Evolutionary conservation across 495 filamentous ascomycete genomes (phyloP).

Genomic region (Tirmania nivea): DNA sequence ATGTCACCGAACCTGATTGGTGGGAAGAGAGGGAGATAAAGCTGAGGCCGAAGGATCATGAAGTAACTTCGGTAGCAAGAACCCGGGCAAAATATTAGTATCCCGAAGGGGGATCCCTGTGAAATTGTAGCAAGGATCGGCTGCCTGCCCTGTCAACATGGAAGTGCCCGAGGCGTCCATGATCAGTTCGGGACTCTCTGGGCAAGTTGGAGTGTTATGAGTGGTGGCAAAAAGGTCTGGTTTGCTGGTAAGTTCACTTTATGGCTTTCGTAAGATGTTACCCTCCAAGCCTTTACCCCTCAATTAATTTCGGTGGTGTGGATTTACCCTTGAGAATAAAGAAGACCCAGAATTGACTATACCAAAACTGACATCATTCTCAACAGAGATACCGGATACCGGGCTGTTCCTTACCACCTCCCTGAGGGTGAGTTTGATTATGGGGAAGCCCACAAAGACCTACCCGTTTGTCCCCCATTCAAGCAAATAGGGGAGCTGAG

Average conservation of each 20-base stretch:
- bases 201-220: constrained; percentile 65
- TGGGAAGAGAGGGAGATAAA: constrained; percentile 67
- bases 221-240: constrained; percentile 44
- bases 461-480: constrained; percentile 72
- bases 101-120: constrained; percentile 3
- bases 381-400: constrained; percentile 44
- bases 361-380: too few species aligned
- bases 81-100: not conserved
- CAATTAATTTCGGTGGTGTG: too few species aligned
- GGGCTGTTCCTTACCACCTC: constrained; percentile 41
- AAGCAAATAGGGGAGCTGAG: constrained; percentile 59
- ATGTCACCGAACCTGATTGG: constrained; percentile 85
- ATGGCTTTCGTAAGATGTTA: not conserved
- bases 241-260: constrained; percentile 13
- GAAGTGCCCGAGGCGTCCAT: constrained; percentile 40
- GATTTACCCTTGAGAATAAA: too few species aligned
- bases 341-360: too few species aligned
- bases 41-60: constrained; percentile 26
- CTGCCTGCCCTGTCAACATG: constrained; percentile 76
- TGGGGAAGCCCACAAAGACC: constrained; percentile 30
- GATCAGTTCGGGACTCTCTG: constrained; percentile 63
- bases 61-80: constrained; percentile 13
- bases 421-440: constrained; percentile 47
- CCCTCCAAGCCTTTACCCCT: too few species aligned
- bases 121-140: constrained; percentile 53